Evolutionary conservation across 2,329 filamentous ascomycete genomes (phyloP), one percentile per base, ranked within the genome.

Genomic region (Plenodomus tracheiphilus): DNA sequence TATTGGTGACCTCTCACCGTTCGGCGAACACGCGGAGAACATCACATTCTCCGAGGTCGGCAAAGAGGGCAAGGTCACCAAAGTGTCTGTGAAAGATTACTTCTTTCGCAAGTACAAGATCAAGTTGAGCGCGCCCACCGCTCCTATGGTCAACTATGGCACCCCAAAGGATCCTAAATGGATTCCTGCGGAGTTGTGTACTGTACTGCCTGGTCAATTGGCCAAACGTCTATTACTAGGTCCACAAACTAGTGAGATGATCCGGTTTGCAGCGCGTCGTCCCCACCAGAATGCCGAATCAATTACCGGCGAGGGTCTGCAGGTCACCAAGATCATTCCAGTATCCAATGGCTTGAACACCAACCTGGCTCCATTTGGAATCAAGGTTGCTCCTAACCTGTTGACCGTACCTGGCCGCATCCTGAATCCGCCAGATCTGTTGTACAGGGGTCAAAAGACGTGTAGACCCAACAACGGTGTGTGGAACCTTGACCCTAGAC

Each of bases 341-440:
- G 30, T 59, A 1, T 47, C 50, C 0, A 49, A 65, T 13, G 60
- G 58, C 2, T 28, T 64, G 22, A 66, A 67, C 35, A 53, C 53
- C 1, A 41, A 56, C 15, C 47, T 70, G 38, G 58, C 21, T 4
- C 65, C 76, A 2, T 94, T 91, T 52, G 86, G 86, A 4, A 77
- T 95, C 51, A 72, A 73, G 1, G 79, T 91, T 2, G 77, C 75
- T 6, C 79, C 81, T 11, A 70, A 76, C 1, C 78, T 96, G 28
- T 76, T 96, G 28, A 88, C 87, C 0, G 88, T 96, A 0, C 77
- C 78, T 1, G 92, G 84, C 1, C 85, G 91, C 5, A 81, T 93
- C 35, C 78, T 96, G 0, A 36, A 61, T 0, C 64, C 82, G 0
- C 91, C 91, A 0, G 61, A 56, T 0, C 73, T 96, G 21, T 67